These are phyloP conservation scores for Sporothrix dimorphospora DNA, from an alignment of 2,329 filamentous ascomycete species.

Conservation along the genomic window DNA sequence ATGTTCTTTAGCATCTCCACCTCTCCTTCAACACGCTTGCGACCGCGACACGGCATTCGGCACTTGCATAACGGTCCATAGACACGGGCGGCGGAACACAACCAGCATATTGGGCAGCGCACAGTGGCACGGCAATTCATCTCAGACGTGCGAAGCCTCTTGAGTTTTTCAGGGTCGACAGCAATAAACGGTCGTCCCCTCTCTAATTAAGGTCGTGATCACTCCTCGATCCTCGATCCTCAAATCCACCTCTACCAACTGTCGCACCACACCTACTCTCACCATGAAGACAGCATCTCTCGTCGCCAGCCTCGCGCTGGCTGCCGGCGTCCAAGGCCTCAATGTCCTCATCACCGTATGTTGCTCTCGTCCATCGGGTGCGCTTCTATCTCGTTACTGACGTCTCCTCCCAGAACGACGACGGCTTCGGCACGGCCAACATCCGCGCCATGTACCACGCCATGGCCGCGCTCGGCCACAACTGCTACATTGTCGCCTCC, in stretches of 20 bases:
- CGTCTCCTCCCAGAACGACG: constrained; percentile 39
- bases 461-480: constrained; percentile 61
- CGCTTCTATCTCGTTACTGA: no score
- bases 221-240: neutral
- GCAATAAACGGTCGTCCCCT: neutral
- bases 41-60: neutral
- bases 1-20: neutral
- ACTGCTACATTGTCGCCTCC: constrained; percentile 52
- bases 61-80: neutral
- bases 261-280: neutral
- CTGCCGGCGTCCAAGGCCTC: constrained; percentile 21
- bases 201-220: neutral
- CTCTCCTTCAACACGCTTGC: neutral
- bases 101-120: neutral
- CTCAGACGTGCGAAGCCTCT: neutral
- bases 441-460: constrained; percentile 46
- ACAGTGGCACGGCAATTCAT: constrained; percentile 2
- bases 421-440: constrained; percentile 48
- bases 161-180: no score
- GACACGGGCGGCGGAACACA: neutral
- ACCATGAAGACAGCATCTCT: constrained; percentile 11
- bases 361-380: no score
- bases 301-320: constrained; percentile 8
- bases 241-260: neutral
- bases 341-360: constrained; percentile 31